Conservation (phyloP, 176 grass and related monocot species). For the Canna indica region DNA sequence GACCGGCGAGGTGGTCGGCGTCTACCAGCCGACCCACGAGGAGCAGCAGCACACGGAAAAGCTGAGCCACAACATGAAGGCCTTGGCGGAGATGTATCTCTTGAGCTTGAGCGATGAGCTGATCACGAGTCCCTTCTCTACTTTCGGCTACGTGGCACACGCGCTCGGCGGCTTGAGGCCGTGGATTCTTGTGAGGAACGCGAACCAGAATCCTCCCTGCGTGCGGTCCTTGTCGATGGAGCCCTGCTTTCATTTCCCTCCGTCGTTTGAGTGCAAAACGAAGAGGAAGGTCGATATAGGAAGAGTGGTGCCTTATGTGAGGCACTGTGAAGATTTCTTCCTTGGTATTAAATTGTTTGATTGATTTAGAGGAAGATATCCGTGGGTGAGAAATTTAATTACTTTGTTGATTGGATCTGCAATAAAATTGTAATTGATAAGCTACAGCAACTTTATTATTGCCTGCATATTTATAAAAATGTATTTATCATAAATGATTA, state of each 20-base stretch:
- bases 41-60: constrained; percentile 3
- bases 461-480: no score
- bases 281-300: constrained; percentile 51
- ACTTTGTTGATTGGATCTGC: no score
- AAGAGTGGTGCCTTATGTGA: constrained; percentile 41
- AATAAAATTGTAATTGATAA: no score
- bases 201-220: constrained; percentile 29
- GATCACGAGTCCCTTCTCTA: constrained; percentile 7
- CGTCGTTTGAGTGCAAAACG: constrained; percentile 44
- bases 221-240: constrained; percentile 57
- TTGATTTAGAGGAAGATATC: neutral
- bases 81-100: constrained; percentile 6
- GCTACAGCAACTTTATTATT: no score
- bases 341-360: constrained; percentile 73
- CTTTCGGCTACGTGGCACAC: constrained; percentile 44
- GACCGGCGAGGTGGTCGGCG: constrained; percentile 1
- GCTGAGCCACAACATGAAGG: constrained; percentile 4
- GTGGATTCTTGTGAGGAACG: constrained; percentile 1
- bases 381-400: no score
- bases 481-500: no score
- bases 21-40: constrained; percentile 13
- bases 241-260: constrained; percentile 88
- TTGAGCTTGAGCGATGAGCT: neutral
- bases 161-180: constrained; percentile 23
- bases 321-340: constrained; percentile 76